Evolutionary conservation across 1,284 basidiomycete species (phyloP), one percentile per base, ranked within the genome.

Genomic region (Mycosarcoma mackinlayi): DNA sequence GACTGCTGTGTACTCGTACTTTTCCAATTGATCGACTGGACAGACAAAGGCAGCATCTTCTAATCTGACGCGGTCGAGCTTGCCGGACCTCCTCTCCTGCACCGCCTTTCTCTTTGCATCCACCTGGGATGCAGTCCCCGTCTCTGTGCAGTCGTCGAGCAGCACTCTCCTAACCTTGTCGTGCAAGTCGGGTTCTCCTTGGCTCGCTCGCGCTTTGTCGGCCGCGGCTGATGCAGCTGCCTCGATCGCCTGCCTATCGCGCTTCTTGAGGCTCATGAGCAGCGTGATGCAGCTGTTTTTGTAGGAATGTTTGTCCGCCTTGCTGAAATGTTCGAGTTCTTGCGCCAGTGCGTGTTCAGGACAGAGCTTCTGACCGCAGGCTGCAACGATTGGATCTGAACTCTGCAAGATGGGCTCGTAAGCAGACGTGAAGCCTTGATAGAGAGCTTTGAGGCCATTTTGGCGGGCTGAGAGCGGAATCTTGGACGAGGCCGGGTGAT

Each of bases 211-310:
- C 6, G 53, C 35, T 16, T 63, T 55, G 6, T 45, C 38, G 5
- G 47, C 57, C 7, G 68, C 67, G 6, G 53, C 45, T 1, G 44
- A 11, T 1, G 50, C 58, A 10, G 72, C 50, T 7, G 51, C 54
- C 13, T 55, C 31, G 18, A 72, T 39, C 2, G 57, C 47, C 11
- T 53, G 53, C 24, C 52, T 57, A 39, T 73, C 62, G 21, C 76
- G 59, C 49, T 73, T 78, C 46, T 68, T 73, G 40, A 78, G 46
- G 13, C 69, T 55, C 5, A 71, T 56, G 11, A 76, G 65, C 18
- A 63, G n/a, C n/a, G 69, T 74, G 49, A 78, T 58, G 45, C 66
- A 47, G 42, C 73, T 74, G 37, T 39, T 72, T 42, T 73, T 75
- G 59, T 75, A 78, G 0, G 60, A 48, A 33, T 59, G 19, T 21